phyloP scores from a whole-genome alignment of 768 basidiomycete species.

The Pulveroboletus sp. region DNA sequence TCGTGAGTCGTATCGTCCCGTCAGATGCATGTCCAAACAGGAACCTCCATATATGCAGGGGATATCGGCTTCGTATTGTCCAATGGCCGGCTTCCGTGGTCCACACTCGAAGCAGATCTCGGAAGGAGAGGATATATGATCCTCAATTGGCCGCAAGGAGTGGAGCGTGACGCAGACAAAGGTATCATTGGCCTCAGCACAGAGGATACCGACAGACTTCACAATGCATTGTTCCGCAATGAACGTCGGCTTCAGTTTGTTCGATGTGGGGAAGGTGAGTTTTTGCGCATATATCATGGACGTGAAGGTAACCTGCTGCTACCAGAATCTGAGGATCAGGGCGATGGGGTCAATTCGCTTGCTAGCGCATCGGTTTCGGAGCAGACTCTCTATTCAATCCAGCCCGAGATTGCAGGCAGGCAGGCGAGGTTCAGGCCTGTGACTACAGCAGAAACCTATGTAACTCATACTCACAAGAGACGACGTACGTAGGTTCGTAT shows the following conservation, averaged over 20 bases:
- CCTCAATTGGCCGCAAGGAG: constrained; percentile 3
- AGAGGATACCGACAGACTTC: constrained; percentile 8
- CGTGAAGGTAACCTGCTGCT: not conserved
- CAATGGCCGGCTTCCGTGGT: constrained; percentile 8
- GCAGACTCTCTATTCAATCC: not conserved
- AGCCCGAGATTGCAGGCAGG: not conserved
- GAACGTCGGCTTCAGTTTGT: constrained; percentile 3
- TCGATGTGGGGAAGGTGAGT: not conserved
- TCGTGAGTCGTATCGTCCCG: not conserved
- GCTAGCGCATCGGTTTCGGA: not conserved
- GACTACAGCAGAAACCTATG: not conserved
- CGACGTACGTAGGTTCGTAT: not conserved
- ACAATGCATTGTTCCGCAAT: constrained; percentile 5
- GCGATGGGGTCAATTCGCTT: no score
- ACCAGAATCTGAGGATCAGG: not conserved
- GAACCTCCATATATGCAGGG: not conserved
- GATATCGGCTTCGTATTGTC: constrained; percentile 5
- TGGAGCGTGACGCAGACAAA: constrained; percentile 5
- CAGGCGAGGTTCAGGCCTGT: not conserved
- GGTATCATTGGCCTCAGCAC: not conserved
- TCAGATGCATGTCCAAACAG: rapidly evolving
- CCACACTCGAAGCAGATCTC: constrained; percentile 8
- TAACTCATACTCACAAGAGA: not conserved
- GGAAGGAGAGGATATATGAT: constrained; percentile 4
- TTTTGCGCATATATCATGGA: no score